phyloP scores from a whole-genome alignment of 306 rosid species.

The Malus fusca region DNA sequence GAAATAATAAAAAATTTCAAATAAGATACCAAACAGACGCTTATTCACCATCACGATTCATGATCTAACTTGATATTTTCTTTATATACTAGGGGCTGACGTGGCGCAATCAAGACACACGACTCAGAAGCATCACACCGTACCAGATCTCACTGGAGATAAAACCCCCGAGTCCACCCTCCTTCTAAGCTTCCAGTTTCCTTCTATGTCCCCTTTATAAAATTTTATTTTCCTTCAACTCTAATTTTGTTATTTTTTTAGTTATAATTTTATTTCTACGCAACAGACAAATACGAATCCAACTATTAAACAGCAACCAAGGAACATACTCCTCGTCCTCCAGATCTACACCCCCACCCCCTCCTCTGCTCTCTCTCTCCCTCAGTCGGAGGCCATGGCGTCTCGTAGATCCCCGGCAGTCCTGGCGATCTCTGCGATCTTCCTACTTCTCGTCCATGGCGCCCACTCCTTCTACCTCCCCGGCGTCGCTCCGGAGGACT shows the following conservation, averaged over 20 bases:
- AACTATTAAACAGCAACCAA: conserved; percentile 1
- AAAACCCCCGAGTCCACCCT: neutral
- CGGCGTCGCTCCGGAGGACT: conserved; percentile 96
- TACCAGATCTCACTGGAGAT: neutral
- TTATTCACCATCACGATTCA: too few species aligned
- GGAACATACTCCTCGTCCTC: neutral
- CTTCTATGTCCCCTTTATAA: neutral
- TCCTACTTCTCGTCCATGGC: conserved; percentile 51
- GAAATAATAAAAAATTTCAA: too few species aligned
- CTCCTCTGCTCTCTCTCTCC: conserved; percentile 8
- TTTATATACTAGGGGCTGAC: neutral
- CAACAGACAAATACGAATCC: conserved; percentile 2
- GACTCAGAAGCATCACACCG: neutral
- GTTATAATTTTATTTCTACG: neutral
- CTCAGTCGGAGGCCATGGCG: conserved; percentile 62
- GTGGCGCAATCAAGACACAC: neutral
- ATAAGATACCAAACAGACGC: too few species aligned
- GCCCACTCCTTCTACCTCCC: conserved; percentile 83
- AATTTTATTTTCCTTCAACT: neutral
- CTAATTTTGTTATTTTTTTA: neutral
- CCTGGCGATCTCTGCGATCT: conserved; percentile 24
- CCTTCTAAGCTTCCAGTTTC: neutral
- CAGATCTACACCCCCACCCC: conserved; percentile 11
- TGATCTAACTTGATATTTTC: too few species aligned
- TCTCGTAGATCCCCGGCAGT: conserved; percentile 48